Evolutionary conservation across 352 stramenopile species (phyloP).

Genomic region (Pythium dissimile): DNA sequence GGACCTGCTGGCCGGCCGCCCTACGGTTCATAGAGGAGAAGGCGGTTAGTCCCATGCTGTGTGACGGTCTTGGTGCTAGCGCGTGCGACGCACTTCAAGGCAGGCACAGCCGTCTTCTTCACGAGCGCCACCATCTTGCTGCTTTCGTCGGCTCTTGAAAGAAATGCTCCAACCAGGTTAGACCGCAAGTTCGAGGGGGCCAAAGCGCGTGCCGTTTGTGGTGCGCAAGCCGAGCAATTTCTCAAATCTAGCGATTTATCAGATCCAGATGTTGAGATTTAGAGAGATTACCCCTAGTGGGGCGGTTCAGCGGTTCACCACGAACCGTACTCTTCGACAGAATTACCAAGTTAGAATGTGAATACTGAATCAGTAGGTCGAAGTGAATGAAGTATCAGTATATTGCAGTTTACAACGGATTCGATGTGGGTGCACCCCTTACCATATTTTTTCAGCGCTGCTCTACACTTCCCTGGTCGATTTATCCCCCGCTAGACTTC

Average conservation of each 20-base stretch:
- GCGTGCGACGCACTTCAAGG: slow-evolving; percentile 26
- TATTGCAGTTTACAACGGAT: neutral
- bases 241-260: slow-evolving; percentile 5
- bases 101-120: slow-evolving; percentile 25
- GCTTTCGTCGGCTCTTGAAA: slow-evolving; percentile 22
- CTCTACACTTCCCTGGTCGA: too few relatives aligned
- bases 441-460: too few relatives aligned
- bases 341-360: neutral
- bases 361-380: neutral
- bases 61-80: neutral
- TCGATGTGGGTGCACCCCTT: too few relatives aligned
- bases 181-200: neutral
- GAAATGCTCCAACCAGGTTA: slow-evolving; percentile 2
- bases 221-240: slow-evolving; percentile 10
- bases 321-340: neutral
- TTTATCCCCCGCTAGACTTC: too few relatives aligned
- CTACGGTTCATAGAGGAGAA: slow-evolving; percentile 19
- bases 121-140: slow-evolving; percentile 28
- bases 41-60: neutral
- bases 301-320: neutral
- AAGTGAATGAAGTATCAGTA: neutral
- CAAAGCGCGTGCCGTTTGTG: slow-evolving; percentile 18
- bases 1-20: slow-evolving; percentile 65
- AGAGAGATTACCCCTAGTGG: neutral
- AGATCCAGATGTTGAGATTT: neutral